Conservation (phyloP, 2,329 filamentous ascomycete species). For the Stemphylium vesicarium region DNA sequence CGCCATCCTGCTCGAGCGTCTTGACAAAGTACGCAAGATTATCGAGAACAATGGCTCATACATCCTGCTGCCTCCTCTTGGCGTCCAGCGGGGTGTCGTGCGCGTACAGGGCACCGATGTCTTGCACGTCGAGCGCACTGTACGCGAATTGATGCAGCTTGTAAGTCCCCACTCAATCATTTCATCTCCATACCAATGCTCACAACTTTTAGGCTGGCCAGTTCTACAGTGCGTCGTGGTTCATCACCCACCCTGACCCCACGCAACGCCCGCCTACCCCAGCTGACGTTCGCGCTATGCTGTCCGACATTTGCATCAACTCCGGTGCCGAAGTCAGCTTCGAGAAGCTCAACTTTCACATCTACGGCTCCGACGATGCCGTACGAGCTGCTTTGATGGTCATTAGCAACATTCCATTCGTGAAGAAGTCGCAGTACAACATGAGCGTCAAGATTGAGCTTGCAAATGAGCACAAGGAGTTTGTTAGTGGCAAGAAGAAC, state of each 20-base stretch:
- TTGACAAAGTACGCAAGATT: conserved; percentile 97
- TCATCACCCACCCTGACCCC: conserved; percentile 79
- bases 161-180: conserved; percentile 60
- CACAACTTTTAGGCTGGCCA: conserved; percentile 74
- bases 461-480: conserved; percentile 99
- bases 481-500: conserved; percentile 99
- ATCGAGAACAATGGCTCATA: conserved; percentile 96
- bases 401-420: conserved; percentile 88
- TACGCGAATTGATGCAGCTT: conserved; percentile 93
- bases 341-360: conserved; percentile 90
- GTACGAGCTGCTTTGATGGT: conserved; percentile 96
- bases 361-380: conserved; percentile 94
- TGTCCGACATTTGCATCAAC: conserved; percentile 94
- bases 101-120: conserved; percentile 93
- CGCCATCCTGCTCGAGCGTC: conserved; percentile 84
- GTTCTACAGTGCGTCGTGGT: conserved; percentile 98
- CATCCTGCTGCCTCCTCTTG: conserved; percentile 87
- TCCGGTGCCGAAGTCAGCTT: conserved; percentile 95
- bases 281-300: conserved; percentile 82
- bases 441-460: conserved; percentile 98
- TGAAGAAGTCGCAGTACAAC: conserved; percentile 84
- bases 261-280: conserved; percentile 66
- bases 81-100: conserved; percentile 81
- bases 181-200: conserved; percentile 14
- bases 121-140: conserved; percentile 90